A percentile compares a stretch with the other conserved stretches of the same genome.
These are phyloP conservation scores for Syzygium malaccense DNA, from an alignment of 441 rosid species.

Conservation along the genomic window DNA sequence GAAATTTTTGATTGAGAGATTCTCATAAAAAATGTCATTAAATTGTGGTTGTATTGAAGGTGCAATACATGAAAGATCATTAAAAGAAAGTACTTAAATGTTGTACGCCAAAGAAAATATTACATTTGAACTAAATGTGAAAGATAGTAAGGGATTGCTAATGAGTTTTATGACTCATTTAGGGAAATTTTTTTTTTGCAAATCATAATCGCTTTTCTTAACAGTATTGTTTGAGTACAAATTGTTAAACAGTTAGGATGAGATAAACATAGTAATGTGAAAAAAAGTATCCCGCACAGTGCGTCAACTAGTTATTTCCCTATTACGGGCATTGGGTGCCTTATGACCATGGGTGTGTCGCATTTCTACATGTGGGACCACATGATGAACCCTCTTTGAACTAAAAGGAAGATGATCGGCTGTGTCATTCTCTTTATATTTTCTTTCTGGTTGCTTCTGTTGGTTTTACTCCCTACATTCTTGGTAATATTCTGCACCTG, in stretches of 20 bases:
- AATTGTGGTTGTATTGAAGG: background rate
- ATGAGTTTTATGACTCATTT: background rate
- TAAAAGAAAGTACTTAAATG: background rate
- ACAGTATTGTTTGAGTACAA: background rate
- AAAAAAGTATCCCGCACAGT: background rate
- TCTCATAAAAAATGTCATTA: background rate
- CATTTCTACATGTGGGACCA: background rate
- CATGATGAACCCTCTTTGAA: background rate
- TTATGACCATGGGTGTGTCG: background rate
- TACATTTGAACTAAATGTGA: background rate
- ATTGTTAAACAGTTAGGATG: background rate
- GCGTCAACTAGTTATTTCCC: background rate
- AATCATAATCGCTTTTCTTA: background rate
- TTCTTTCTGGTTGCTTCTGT: background rate
- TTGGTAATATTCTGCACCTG: background rate
- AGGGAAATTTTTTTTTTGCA: background rate
- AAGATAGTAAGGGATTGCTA: background rate
- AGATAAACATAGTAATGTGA: background rate
- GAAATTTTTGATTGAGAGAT: background rate
- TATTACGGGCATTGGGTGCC: background rate
- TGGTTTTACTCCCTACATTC: background rate
- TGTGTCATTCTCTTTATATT: background rate
- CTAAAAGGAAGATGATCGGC: background rate
- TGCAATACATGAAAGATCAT: background rate
- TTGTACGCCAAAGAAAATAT: background rate